A percentile compares a stretch with the other conserved stretches of the same genome.
Evolutionary conservation across 1,284 basidiomycete genomes (phyloP).

Genomic region (Pascua sp.): DNA sequence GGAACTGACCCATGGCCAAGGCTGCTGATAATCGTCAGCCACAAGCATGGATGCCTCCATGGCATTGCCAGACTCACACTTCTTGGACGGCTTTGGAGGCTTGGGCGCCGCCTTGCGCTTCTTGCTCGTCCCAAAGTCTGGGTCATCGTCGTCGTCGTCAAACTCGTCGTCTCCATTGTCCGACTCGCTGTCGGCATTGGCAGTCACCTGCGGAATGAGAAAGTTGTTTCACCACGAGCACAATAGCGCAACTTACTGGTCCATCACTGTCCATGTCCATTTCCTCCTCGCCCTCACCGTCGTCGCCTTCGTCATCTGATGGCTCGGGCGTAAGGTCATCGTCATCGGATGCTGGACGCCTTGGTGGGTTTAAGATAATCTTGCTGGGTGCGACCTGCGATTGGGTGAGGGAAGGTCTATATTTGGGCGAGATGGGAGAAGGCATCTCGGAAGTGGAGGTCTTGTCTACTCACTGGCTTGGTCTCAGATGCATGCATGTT

Average conservation of each 20-base stretch:
- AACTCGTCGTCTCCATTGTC: slow-evolving; percentile 25
- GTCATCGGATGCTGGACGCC: slow-evolving; percentile 6
- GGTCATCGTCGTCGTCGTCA: slow-evolving; percentile 35
- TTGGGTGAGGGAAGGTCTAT: too few relatives aligned
- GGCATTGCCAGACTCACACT: slow-evolving; percentile 1
- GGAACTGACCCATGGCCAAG: slow-evolving; percentile 14
- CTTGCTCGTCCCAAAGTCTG: slow-evolving; percentile 33
- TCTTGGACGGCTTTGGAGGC: slow-evolving; percentile 19
- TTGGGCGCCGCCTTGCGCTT: slow-evolving; percentile 27
- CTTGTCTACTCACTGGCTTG: too few relatives aligned
- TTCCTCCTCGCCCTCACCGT: slow-evolving; percentile 33
- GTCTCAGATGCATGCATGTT: not conserved
- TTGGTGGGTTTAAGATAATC: slow-evolving; percentile 16
- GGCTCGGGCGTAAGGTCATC: slow-evolving; percentile 21
- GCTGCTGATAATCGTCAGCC: slow-evolving; percentile 14
- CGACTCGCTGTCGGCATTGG: slow-evolving; percentile 15
- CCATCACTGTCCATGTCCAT: slow-evolving; percentile 21
- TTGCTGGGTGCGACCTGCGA: slow-evolving; percentile 1
- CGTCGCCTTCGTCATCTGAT: slow-evolving; percentile 27
- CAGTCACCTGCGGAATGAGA: not conserved
- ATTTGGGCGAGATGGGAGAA: too few relatives aligned
- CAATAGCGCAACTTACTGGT: slow-evolving; percentile 5
- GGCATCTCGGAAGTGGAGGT: too few relatives aligned
- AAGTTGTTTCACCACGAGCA: too few relatives aligned
- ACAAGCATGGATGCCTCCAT: not conserved